A percentile compares a stretch with the other conserved stretches of the same genome.
Conservation (phyloP, 73 alveolate genomes). For the Symbiodinium natans region DNA sequence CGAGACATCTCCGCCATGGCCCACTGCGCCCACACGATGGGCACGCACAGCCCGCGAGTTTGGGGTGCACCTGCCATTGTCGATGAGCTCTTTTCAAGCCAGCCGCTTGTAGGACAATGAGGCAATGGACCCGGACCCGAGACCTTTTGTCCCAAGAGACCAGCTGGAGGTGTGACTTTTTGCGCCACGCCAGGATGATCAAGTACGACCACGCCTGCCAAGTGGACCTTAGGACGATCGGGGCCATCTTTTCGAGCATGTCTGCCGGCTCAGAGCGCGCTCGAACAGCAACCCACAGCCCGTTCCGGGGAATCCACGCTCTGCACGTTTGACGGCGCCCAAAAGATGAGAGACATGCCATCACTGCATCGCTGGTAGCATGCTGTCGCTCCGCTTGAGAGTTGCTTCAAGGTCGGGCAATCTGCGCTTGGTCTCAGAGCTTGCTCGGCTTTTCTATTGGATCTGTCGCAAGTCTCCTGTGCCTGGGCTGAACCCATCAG, state of each 20-base stretch:
- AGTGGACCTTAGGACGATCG: conserved; percentile 59
- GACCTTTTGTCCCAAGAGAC: too few species aligned
- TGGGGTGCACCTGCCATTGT: too few species aligned
- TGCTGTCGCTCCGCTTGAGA: neutral
- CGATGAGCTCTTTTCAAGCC: too few species aligned
- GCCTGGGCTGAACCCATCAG: neutral
- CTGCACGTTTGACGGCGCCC: too few species aligned
- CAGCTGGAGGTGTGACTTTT: too few species aligned
- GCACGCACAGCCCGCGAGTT: conserved; percentile 47
- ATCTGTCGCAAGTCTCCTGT: conserved; percentile 69
- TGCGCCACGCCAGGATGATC: conserved; percentile 56
- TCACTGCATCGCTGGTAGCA: too few species aligned
- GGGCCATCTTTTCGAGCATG: conserved; percentile 75
- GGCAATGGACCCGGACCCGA: too few species aligned
- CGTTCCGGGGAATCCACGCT: neutral
- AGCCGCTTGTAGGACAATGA: too few species aligned
- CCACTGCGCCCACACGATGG: conserved; percentile 87
- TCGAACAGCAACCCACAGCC: neutral
- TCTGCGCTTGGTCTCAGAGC: conserved; percentile 77
- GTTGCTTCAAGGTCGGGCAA: conserved; percentile 41
- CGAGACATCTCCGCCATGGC: conserved; percentile 67
- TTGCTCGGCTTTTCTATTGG: conserved; percentile 88
- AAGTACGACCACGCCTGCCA: conserved; percentile 91
- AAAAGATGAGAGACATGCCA: too few species aligned
- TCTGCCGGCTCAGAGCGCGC: neutral